Base-by-base conservation (phyloP, 225 moss, liverwort and hornwort genomes). In the Bryoerythrophyllum caledonicum region DNA sequence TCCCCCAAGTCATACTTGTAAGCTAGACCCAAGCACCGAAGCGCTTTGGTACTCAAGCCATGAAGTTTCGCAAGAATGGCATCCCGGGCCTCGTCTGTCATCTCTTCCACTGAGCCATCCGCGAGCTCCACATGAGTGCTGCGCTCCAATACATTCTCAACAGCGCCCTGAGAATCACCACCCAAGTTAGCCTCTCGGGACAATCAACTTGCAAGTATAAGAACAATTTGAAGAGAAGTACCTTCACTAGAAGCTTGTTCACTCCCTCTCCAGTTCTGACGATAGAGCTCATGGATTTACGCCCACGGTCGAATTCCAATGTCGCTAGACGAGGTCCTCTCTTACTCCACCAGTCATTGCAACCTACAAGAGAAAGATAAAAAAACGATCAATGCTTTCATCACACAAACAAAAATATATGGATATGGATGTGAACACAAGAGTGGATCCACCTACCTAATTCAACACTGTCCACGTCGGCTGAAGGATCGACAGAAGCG, bases 211-310 rank as follows among this genome's bases (percentile, higher is more conserved):
- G n/a, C n/a, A 64, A 63, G 13, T 35, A 28, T 38, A 49, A 68
- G 53, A 72, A 52, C 13, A 61, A 10, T 15, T 51, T 59, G 15
- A 38, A 69, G 23, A 38, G 8, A 55, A 26, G 21, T 70, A 95
- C 96, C 93, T 96, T 96, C 59, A 96, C 96, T 66, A 96, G 80
- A 8, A 96, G 90, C 58, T 89, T 89, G 67, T 93, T 96, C 15
- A 41, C 63, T 70, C 96, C 91, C 61, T 65, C 63, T 32, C 58
- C 71, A 62, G 55, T 79, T 71, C 86, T 91, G 40, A 83, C 35
- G 51, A 96, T 87, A 71, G 87, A 87, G 63, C 96, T 85, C 96
- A 96, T 96, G 70, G 96, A 96, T 76, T 96, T 96, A 59, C 96
- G 90, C 58, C 82, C 83, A 64, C 91, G 87, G 78, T 96, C 96